Evolutionary conservation across 2,329 filamentous ascomycete species (phyloP).

Genomic region (Pyricularia sp.): DNA sequence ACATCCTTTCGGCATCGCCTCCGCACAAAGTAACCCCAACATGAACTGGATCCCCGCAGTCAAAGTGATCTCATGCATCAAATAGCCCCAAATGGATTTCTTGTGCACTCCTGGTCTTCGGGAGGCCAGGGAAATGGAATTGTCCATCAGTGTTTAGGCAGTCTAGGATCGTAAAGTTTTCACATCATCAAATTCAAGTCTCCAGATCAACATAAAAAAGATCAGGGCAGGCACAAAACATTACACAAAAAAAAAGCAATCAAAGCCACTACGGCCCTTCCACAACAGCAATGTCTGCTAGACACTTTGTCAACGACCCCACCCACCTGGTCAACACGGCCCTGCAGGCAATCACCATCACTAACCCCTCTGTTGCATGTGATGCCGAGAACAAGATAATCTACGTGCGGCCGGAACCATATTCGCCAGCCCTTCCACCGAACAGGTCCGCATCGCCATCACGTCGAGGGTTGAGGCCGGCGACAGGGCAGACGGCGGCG

Average conservation of each 20-base stretch:
- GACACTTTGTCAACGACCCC: conserved; percentile 85
- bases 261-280: neutral
- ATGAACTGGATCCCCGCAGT: neutral
- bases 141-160: neutral
- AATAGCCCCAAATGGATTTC: neutral
- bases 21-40: neutral
- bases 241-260: neutral
- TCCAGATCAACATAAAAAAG: neutral
- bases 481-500: conserved; percentile 23
- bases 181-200: neutral
- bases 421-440: conserved; percentile 60
- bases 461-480: conserved; percentile 54
- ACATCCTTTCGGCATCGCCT: neutral
- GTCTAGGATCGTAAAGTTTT: neutral
- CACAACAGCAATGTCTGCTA: conserved; percentile 29
- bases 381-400: conserved; percentile 73
- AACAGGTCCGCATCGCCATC: conserved; percentile 70
- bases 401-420: conserved; percentile 63
- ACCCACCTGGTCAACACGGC: conserved; percentile 65
- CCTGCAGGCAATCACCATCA: conserved; percentile 63
- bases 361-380: conserved; percentile 71
- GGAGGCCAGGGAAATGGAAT: neutral
- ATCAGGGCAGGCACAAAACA: neutral
- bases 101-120: neutral
- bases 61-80: neutral